Conservation (phyloP, 192 early-diverging fungal genomes). For the Podila horticola region DNA sequence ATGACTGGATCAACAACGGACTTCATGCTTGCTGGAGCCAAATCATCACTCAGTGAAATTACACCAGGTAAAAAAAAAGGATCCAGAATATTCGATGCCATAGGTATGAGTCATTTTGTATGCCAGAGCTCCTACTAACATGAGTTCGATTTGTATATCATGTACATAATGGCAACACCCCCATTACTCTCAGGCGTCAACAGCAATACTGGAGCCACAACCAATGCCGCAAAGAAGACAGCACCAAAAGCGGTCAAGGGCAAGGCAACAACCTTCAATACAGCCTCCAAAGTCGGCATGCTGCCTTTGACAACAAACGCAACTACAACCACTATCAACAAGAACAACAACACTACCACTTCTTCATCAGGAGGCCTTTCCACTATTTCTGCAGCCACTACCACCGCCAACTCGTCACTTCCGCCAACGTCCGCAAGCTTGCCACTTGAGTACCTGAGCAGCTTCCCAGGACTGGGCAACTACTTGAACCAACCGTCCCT, state of each 20-base stretch:
- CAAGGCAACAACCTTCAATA: not conserved
- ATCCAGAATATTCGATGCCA: no score
- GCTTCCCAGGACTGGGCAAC: conserved; percentile 1
- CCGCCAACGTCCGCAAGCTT: conserved; percentile 2
- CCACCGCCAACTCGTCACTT: not conserved
- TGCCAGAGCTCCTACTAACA: not conserved
- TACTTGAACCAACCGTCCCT: not conserved
- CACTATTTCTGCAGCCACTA: conserved; percentile 16
- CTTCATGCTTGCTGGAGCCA: not conserved
- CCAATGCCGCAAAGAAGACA: not conserved
- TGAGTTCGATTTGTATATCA: no score
- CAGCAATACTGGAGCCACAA: not conserved
- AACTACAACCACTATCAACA: conserved; percentile 11
- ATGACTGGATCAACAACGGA: not conserved
- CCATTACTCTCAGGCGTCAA: conserved; percentile 6
- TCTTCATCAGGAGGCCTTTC: conserved; percentile 4
- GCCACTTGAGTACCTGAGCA: conserved; percentile 19
- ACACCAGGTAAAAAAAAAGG: conserved; percentile 15
- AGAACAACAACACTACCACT: not conserved
- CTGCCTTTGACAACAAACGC: not conserved
- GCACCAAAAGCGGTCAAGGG: not conserved
- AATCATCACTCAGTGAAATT: conserved; percentile 20
- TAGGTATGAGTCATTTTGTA: not conserved
- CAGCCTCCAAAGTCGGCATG: not conserved
- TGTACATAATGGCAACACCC: not conserved